phyloP scores from a whole-genome alignment of 1,284 basidiomycete genomes.

The Kwoniella shivajii region DNA sequence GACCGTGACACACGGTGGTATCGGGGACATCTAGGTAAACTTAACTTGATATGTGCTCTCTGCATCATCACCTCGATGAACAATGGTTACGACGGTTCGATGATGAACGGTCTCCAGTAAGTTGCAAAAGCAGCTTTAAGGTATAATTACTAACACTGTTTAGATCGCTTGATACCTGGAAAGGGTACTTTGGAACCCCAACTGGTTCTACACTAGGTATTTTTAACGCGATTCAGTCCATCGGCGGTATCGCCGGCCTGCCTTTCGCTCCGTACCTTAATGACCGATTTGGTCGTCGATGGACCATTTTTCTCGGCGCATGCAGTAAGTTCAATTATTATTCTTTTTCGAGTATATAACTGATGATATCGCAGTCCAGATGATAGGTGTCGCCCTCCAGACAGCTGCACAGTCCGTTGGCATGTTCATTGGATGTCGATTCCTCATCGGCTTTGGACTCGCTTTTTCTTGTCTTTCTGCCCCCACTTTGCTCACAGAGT shows the following conservation, averaged over 20 bases:
- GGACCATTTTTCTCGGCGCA: slow-evolving; percentile 30
- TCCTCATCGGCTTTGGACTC: slow-evolving; percentile 36
- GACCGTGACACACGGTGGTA: slow-evolving; percentile 41
- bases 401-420: slow-evolving; percentile 61
- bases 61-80: slow-evolving; percentile 34
- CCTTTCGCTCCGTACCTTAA: slow-evolving; percentile 28
- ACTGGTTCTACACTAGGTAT: slow-evolving; percentile 30
- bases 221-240: slow-evolving; percentile 30
- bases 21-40: slow-evolving; percentile 26
- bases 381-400: slow-evolving; percentile 41
- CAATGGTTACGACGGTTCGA: slow-evolving; percentile 29
- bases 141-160: slow-evolving; percentile 5
- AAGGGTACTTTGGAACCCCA: slow-evolving; percentile 21
- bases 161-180: slow-evolving; percentile 13
- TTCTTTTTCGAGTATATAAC: background rate
- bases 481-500: slow-evolving; percentile 25
- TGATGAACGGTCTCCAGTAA: slow-evolving; percentile 35
- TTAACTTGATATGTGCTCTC: slow-evolving; percentile 36
- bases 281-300: slow-evolving; percentile 28
- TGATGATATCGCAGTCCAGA: slow-evolving; percentile 19
- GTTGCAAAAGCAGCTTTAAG: slow-evolving; percentile 30
- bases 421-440: slow-evolving; percentile 67
- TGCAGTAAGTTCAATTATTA: slow-evolving; percentile 1
- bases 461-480: slow-evolving; percentile 25
- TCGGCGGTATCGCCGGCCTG: slow-evolving; percentile 25